These are phyloP conservation scores for Sporormia fimetaria DNA, from an alignment of 495 filamentous ascomycete species.

Conservation along the genomic window DNA sequence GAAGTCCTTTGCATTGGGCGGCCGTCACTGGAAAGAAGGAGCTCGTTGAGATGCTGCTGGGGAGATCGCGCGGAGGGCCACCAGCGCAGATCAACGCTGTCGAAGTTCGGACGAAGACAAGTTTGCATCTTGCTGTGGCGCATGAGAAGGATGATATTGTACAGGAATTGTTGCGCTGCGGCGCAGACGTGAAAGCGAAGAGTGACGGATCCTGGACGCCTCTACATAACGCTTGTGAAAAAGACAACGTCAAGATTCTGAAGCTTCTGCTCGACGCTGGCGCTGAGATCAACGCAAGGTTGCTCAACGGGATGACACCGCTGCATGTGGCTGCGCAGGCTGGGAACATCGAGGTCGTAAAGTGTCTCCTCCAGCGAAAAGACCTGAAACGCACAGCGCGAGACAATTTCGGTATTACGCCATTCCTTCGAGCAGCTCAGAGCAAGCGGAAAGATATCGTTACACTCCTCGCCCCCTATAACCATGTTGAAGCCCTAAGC, in stretches of 20 bases:
- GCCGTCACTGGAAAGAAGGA: constrained; percentile 48
- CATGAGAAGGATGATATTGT: constrained; percentile 46
- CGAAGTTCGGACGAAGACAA: constrained; percentile 49
- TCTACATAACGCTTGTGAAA: constrained; percentile 52
- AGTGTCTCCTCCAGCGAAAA: constrained; percentile 22
- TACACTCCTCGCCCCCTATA: constrained; percentile 47
- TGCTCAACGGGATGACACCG: constrained; percentile 26
- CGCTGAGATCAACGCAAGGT: constrained; percentile 41
- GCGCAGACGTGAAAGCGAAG: constrained; percentile 43
- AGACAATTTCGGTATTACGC: constrained; percentile 41
- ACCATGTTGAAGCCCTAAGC: constrained; percentile 49
- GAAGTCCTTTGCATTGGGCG: constrained; percentile 54
- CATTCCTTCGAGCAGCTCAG: constrained; percentile 52
- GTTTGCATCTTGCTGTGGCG: constrained; percentile 48
- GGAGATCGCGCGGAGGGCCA: constrained; percentile 31
- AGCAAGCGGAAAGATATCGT: constrained; percentile 49
- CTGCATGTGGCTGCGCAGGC: constrained; percentile 26
- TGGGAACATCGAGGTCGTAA: constrained; percentile 23
- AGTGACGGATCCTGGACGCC: constrained; percentile 55
- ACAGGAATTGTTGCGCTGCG: constrained; percentile 41
- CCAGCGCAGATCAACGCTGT: constrained; percentile 41
- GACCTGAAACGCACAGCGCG: constrained; percentile 36
- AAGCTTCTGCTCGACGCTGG: constrained; percentile 39
- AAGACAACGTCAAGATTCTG: constrained; percentile 42
- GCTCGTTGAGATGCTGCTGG: constrained; percentile 46